phyloP scores from a whole-genome alignment of 2,329 filamentous ascomycete genomes.

The Penicillium nordicum region DNA sequence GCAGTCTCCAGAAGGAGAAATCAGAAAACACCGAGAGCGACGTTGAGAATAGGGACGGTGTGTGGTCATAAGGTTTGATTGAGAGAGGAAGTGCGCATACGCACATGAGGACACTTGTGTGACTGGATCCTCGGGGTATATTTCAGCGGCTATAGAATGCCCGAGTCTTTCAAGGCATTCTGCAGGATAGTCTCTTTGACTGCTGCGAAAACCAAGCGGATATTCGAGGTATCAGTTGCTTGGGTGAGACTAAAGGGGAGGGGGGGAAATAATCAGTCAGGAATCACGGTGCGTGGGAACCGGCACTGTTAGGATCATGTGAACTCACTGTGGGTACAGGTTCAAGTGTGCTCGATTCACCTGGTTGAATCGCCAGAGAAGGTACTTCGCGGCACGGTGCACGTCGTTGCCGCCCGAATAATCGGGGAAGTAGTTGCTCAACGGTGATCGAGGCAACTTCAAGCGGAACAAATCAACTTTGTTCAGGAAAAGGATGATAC shows the following conservation, averaged over 20 bases:
- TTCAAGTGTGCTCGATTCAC: conserved; percentile 95
- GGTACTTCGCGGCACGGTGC: conserved; percentile 95
- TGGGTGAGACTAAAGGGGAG: conserved; percentile 73
- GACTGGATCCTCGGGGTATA: conserved; percentile 1
- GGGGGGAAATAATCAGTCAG: conserved; percentile 23
- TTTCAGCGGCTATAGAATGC: conserved; percentile 64
- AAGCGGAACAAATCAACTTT: conserved; percentile 98
- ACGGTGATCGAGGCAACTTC: conserved; percentile 82
- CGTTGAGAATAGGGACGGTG: conserved; percentile 3
- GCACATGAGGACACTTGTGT: neutral
- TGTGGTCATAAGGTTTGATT: conserved; percentile 2
- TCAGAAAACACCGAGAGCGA: conserved; percentile 4
- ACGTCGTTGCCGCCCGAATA: conserved; percentile 97
- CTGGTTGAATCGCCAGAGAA: conserved; percentile 98
- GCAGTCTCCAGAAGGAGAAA: neutral
- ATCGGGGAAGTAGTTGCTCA: conserved; percentile 95
- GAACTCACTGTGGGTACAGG: conserved; percentile 89
- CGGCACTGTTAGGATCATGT: neutral
- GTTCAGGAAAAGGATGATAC: conserved; percentile 97
- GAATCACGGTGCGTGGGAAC: neutral
- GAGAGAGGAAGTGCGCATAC: neutral
- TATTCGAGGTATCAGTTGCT: conserved; percentile 98
- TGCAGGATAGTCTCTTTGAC: conserved; percentile 99
- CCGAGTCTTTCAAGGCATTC: conserved; percentile 96
- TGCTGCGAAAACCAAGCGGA: conserved; percentile 93